A percentile compares a stretch with the other conserved stretches of the same genome.
Evolutionary conservation across 2,329 filamentous ascomycete genomes (phyloP).

Genomic region (Sporothrix brunneoviolacea): DNA sequence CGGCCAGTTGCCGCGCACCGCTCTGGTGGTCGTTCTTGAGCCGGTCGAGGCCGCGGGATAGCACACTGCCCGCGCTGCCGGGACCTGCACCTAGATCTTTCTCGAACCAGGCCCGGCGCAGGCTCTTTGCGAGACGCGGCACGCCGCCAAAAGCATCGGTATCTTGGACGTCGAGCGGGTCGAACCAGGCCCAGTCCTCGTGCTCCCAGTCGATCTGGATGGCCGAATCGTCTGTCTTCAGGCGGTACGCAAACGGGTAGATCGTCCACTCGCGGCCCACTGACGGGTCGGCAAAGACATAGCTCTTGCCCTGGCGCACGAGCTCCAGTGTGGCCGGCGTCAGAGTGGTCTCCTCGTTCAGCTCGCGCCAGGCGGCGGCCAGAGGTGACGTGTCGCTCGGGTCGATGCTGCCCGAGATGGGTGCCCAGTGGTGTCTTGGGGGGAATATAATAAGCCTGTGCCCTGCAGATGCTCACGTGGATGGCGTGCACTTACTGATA

Average conservation of each 20-base stretch:
- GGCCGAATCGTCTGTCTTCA: conserved; percentile 37
- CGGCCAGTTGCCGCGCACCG: conserved; percentile 52
- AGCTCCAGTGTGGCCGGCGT: conserved; percentile 39
- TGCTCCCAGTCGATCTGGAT: conserved; percentile 59
- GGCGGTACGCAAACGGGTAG: conserved; percentile 53
- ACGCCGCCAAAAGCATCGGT: conserved; percentile 44
- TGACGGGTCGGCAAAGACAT: conserved; percentile 46
- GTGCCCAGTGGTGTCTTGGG: conserved; percentile 48
- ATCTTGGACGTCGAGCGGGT: conserved; percentile 43
- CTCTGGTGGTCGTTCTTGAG: conserved; percentile 52
- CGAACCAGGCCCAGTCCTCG: conserved; percentile 50
- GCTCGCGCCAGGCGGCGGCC: conserved; percentile 54
- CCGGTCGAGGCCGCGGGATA: conserved; percentile 39
- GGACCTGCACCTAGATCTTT: conserved; percentile 36
- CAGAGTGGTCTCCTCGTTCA: conserved; percentile 56
- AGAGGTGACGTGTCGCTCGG: conserved; percentile 44
- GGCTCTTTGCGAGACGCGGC: conserved; percentile 49
- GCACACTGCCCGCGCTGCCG: conserved; percentile 33
- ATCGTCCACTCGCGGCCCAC: conserved; percentile 55
- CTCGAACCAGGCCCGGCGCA: conserved; percentile 55
- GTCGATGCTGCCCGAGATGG: conserved; percentile 57
- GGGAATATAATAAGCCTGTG: too few species aligned
- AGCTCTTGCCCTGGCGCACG: conserved; percentile 52
- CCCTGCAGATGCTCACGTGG: too few species aligned
- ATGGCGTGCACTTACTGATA: conserved; percentile 52